Evolutionary conservation across 371 early-diverging fungal species (phyloP).

Genomic region (Syncephalastrum sp.): DNA sequence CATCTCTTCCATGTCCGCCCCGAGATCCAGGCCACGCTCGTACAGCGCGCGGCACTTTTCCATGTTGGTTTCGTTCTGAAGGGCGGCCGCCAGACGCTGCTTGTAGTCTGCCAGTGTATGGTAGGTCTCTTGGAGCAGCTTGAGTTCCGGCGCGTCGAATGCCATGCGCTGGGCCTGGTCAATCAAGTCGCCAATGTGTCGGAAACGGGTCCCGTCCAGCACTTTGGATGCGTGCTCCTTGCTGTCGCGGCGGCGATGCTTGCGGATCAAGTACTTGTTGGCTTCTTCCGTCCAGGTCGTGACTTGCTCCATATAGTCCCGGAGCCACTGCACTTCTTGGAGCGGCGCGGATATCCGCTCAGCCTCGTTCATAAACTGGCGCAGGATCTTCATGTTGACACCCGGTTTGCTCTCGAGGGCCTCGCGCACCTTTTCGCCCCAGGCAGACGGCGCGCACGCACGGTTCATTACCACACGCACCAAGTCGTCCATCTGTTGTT

Average conservation of each 20-base stretch:
- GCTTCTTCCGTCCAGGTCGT: constrained; percentile 22
- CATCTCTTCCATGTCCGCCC: constrained; percentile 20
- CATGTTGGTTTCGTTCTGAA: too few relatives aligned
- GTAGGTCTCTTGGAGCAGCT: constrained; percentile 9
- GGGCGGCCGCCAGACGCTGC: neutral
- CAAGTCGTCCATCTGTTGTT: constrained; percentile 47
- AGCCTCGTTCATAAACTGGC: constrained; percentile 48
- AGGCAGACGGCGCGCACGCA: constrained; percentile 31
- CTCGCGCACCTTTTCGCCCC: constrained; percentile 40
- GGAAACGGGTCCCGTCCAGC: constrained; percentile 10
- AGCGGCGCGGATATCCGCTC: constrained; percentile 35
- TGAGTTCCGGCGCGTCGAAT: constrained; percentile 17
- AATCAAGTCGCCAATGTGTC: constrained; percentile 12
- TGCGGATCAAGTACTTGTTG: constrained; percentile 19
- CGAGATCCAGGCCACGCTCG: constrained; percentile 9
- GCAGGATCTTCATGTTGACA: constrained; percentile 54
- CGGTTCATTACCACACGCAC: constrained; percentile 18
- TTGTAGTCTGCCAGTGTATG: constrained; percentile 9
- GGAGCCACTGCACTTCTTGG: constrained; percentile 16
- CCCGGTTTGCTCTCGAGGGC: constrained; percentile 40
- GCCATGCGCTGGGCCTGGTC: constrained; percentile 10
- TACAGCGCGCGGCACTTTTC: neutral
- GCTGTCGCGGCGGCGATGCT: constrained; percentile 25
- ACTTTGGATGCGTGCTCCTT: neutral
- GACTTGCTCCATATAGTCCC: constrained; percentile 14